Conservation (phyloP, 352 stramenopile genomes). For the Phytophthora fragariaefolia region DNA sequence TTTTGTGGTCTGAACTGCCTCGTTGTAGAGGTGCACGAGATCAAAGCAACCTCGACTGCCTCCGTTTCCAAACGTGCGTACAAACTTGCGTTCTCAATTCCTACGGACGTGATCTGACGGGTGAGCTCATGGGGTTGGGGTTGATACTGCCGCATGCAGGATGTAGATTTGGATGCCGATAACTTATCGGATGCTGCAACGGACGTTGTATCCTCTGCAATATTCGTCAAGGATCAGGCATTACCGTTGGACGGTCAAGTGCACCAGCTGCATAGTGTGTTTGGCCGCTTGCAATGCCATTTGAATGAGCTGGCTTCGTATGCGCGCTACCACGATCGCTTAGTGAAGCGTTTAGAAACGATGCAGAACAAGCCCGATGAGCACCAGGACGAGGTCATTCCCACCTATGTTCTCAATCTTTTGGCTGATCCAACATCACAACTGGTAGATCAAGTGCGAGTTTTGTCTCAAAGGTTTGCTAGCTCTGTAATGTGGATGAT, state of each 20-base stretch:
- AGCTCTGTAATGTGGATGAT: not conserved
- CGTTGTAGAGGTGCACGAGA: slow-evolving; percentile 22
- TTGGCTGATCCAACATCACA: slow-evolving; percentile 35
- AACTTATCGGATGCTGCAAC: slow-evolving; percentile 15
- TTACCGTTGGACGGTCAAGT: slow-evolving; percentile 35
- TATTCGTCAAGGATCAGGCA: not conserved
- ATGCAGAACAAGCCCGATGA: slow-evolving; percentile 36
- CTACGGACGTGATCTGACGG: too few species aligned
- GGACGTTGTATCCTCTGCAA: slow-evolving; percentile 1
- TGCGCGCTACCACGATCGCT: slow-evolving; percentile 45
- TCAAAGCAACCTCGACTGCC: slow-evolving; percentile 33
- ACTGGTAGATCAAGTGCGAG: slow-evolving; percentile 50
- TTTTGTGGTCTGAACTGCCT: not conserved
- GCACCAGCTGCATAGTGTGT: slow-evolving; percentile 49
- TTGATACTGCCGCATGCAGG: slow-evolving; percentile 17
- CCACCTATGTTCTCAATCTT: slow-evolving; percentile 52
- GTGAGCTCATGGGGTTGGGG: not conserved
- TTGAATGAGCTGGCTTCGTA: slow-evolving; percentile 45
- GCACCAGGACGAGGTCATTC: slow-evolving; percentile 36
- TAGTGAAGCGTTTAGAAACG: slow-evolving; percentile 45
- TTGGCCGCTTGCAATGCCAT: slow-evolving; percentile 50
- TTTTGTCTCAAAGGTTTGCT: slow-evolving; percentile 48
- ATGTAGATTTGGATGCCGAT: slow-evolving; percentile 32
- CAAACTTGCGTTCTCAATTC: not conserved
- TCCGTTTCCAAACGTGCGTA: slow-evolving; percentile 50